Percentiles rank a stretch among this genome's conserved stretches.
Conservation (phyloP, 257 asterid genomes). For the Solanum chiquidenum region DNA sequence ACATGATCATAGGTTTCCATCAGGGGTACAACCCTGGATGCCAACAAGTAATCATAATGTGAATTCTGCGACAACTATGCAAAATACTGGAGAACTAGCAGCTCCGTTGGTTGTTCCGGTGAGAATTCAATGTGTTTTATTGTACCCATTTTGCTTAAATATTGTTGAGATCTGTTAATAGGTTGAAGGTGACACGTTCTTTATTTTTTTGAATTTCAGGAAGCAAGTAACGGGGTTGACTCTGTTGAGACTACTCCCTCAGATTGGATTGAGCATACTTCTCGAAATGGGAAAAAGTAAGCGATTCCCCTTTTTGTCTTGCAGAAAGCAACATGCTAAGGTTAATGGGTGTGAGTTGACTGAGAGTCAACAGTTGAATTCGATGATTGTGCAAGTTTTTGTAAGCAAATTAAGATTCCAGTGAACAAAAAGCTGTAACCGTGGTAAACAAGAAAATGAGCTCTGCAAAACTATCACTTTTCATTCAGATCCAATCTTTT, state of each 20-base stretch:
- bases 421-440: background rate
- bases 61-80: slow-evolving; percentile 38
- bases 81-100: slow-evolving; percentile 38
- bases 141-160: background rate
- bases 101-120: slow-evolving; percentile 22
- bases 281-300: slow-evolving; percentile 68
- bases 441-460: background rate
- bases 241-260: slow-evolving; percentile 21
- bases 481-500: background rate
- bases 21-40: slow-evolving; percentile 59
- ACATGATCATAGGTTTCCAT: slow-evolving; percentile 30
- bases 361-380: background rate
- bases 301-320: slow-evolving; percentile 8
- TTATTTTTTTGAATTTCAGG: slow-evolving; percentile 34
- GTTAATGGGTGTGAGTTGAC: background rate
- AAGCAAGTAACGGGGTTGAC: slow-evolving; percentile 18
- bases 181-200: background rate
- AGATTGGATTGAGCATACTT: slow-evolving; percentile 61
- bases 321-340: background rate
- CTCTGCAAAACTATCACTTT: background rate
- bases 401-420: background rate
- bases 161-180: background rate
- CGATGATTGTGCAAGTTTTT: background rate
- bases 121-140: slow-evolving; percentile 11
- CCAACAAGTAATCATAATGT: slow-evolving; percentile 46